These are phyloP conservation scores for Aquilaria sinensis DNA, from an alignment of 345 rosid species.

Conservation along the genomic window DNA sequence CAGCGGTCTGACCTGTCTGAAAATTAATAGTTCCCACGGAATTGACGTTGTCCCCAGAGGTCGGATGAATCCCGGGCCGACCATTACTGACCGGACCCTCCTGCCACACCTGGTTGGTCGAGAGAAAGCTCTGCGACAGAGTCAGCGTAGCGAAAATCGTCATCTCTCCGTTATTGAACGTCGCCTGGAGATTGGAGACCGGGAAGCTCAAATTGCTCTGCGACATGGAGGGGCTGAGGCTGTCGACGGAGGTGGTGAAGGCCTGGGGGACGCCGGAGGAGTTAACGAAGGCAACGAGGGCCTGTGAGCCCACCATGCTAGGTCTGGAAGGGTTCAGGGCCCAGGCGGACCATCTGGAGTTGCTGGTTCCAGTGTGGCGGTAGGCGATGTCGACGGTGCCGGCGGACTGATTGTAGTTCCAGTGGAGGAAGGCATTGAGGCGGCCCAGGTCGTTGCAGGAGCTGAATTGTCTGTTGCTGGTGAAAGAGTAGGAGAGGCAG, in stretches of 20 bases:
- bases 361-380: slow-evolving; percentile 35
- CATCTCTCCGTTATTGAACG: slow-evolving; percentile 26
- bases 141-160: slow-evolving; percentile 59
- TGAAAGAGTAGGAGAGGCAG: slow-evolving; percentile 33
- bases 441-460: slow-evolving; percentile 37
- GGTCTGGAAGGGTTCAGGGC: slow-evolving; percentile 46
- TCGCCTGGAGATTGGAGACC: slow-evolving; percentile 33
- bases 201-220: slow-evolving; percentile 32
- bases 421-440: slow-evolving; percentile 57
- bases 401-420: slow-evolving; percentile 38
- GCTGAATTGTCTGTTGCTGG: slow-evolving; percentile 18
- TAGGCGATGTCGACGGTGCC: slow-evolving; percentile 49
- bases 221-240: not conserved
- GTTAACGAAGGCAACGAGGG: slow-evolving; percentile 49
- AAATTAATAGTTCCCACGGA: slow-evolving; percentile 42
- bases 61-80: not conserved
- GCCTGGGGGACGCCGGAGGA: slow-evolving; percentile 28
- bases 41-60: slow-evolving; percentile 13
- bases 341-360: slow-evolving; percentile 59
- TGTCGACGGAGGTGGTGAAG: slow-evolving; percentile 28
- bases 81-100: slow-evolving; percentile 35
- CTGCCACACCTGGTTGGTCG: slow-evolving; percentile 64
- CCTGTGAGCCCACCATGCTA: slow-evolving; percentile 47
- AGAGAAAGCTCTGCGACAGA: slow-evolving; percentile 19
- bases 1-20: slow-evolving; percentile 31